Evolutionary conservation across 140 eudicot species (phyloP).

Genomic region (Senecio squalidus): DNA sequence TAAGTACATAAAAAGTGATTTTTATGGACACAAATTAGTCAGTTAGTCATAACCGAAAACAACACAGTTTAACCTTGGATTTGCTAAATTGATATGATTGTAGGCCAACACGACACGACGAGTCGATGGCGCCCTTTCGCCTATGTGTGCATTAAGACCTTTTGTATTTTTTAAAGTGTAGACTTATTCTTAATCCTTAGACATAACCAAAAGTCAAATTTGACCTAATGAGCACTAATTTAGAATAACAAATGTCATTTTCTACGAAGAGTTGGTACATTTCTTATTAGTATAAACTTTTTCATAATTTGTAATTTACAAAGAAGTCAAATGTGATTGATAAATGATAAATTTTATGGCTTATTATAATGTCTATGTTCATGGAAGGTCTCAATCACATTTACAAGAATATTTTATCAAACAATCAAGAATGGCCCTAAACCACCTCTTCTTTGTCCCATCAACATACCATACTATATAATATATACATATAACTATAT

Average conservation of each 20-base stretch:
- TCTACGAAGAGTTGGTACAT: constrained; percentile 14
- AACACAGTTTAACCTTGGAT: too few relatives aligned
- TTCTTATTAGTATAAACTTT: constrained; percentile 12
- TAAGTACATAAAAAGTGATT: too few relatives aligned
- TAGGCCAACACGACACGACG: too few relatives aligned
- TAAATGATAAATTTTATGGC: not conserved
- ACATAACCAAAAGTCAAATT: constrained; percentile 6
- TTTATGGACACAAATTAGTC: too few relatives aligned
- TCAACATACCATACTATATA: constrained; percentile 10
- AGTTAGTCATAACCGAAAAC: too few relatives aligned
- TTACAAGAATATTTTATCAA: constrained; percentile 14
- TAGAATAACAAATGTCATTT: not conserved
- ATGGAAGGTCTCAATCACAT: constrained; percentile 32
- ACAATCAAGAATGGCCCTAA: constrained; percentile 35
- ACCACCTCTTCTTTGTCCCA: constrained; percentile 23
- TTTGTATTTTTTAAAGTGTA: too few relatives aligned
- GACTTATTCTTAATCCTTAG: too few relatives aligned
- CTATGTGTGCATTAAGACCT: too few relatives aligned
- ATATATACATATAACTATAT: not conserved
- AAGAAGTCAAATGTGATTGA: constrained; percentile 10
- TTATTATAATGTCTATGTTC: constrained; percentile 16
- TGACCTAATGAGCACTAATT: not conserved
- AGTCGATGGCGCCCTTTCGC: too few relatives aligned
- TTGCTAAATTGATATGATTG: too few relatives aligned
- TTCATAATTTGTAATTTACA: constrained; percentile 7